These are phyloP conservation scores for Tolypocladium ophioglossoides DNA, from an alignment of 2,329 filamentous ascomycete genomes.

Conservation along the genomic window DNA sequence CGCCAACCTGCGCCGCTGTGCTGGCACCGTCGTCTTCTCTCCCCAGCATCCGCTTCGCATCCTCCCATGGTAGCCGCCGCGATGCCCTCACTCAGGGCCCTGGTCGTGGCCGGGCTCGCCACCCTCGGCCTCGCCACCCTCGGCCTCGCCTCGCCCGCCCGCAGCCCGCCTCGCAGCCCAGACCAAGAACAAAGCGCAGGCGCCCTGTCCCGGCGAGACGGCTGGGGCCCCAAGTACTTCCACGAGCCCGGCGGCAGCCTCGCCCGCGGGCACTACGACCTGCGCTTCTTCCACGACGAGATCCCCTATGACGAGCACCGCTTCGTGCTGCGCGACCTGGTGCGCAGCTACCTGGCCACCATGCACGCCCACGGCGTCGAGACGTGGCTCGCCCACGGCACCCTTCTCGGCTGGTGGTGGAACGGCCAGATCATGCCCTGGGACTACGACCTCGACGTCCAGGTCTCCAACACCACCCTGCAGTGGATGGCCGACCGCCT, in stretches of 20 bases:
- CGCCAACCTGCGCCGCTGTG: not conserved
- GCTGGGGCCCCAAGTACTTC: conserved; percentile 46
- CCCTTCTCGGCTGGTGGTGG: conserved; percentile 84
- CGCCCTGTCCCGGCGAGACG: conserved; percentile 1
- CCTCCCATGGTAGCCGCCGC: not conserved
- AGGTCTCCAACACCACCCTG: conserved; percentile 60
- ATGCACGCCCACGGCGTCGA: conserved; percentile 56
- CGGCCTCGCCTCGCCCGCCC: not conserved
- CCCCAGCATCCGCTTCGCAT: not conserved
- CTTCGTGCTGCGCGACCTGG: conserved; percentile 56
- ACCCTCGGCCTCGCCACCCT: not conserved
- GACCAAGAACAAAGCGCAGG: too few relatives aligned
- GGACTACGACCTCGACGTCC: conserved; percentile 79
- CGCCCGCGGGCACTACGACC: conserved; percentile 62
- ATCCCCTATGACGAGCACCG: conserved; percentile 57
- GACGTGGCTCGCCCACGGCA: conserved; percentile 82
- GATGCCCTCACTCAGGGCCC: not conserved
- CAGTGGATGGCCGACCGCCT: conserved; percentile 51
- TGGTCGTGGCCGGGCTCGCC: not conserved
- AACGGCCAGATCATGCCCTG: conserved; percentile 67
- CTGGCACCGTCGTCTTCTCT: not conserved
- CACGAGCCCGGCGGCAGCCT: conserved; percentile 51
- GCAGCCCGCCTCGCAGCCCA: not conserved
- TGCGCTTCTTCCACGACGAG: conserved; percentile 53
- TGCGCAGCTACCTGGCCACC: conserved; percentile 62